Evolutionary conservation across 495 filamentous ascomycete species (phyloP).

Genomic region (Tetracladium setigerum): DNA sequence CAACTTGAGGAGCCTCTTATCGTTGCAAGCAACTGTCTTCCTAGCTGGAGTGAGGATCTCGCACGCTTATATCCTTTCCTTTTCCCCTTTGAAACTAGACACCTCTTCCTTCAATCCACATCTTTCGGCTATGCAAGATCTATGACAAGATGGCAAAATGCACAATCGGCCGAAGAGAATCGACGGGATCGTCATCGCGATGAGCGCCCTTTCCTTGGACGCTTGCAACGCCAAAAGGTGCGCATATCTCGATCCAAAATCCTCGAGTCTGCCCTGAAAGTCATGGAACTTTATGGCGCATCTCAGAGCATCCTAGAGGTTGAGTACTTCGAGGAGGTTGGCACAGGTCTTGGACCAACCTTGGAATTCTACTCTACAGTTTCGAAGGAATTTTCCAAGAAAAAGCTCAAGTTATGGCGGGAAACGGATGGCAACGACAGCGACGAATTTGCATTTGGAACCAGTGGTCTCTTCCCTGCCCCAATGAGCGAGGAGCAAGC

Average conservation of each 20-base stretch:
- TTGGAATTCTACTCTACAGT: slow-evolving; percentile 98
- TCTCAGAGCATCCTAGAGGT: slow-evolving; percentile 94
- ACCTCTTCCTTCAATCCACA: slow-evolving; percentile 95
- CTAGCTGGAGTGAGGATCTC: slow-evolving; percentile 96
- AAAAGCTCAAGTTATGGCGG: slow-evolving; percentile 93
- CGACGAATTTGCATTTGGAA: slow-evolving; percentile 81
- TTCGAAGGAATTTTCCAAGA: slow-evolving; percentile 95
- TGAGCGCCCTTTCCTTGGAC: slow-evolving; percentile 85
- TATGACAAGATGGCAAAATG: slow-evolving; percentile 95
- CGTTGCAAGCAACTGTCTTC: slow-evolving; percentile 93
- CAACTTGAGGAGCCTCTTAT: slow-evolving; percentile 98
- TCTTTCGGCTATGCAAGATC: slow-evolving; percentile 97
- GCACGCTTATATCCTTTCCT: slow-evolving; percentile 92
- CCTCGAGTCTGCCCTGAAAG: slow-evolving; percentile 92
- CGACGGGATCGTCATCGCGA: slow-evolving; percentile 78
- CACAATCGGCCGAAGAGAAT: slow-evolving; percentile 69
- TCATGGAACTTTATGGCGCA: slow-evolving; percentile 98
- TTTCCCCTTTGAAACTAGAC: slow-evolving; percentile 98
- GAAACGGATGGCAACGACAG: slow-evolving; percentile 73
- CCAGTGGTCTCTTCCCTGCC: slow-evolving; percentile 82
- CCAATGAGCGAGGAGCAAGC: slow-evolving; percentile 79
- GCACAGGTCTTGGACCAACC: slow-evolving; percentile 92
- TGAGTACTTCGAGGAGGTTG: slow-evolving; percentile 98
- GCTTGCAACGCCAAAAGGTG: slow-evolving; percentile 93
- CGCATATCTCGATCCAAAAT: slow-evolving; percentile 89